Evolutionary conservation across 2,329 filamentous ascomycete species (phyloP), one percentile per base, ranked within the genome.

Genomic region (Ceratocystis destructans): DNA sequence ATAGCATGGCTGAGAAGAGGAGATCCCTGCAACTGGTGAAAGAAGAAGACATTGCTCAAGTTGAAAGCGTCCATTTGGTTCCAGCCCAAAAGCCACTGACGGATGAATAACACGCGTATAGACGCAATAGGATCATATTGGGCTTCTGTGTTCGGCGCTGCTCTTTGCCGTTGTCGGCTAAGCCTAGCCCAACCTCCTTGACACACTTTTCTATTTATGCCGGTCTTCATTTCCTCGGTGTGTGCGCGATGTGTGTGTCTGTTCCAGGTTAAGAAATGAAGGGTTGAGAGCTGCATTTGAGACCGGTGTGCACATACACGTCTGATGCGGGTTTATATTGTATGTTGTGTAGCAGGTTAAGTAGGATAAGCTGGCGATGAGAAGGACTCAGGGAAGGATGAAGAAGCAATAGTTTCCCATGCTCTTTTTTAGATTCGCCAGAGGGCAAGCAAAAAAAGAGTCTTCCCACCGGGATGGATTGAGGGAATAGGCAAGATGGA

Each of bases 381-480:
- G 17, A 50, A 50, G 17, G 17, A 12, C 50, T 33, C 28, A 57
- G 22, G 53, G 53, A 57, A 57, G 53, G 53, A 57, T 57, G 53
- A 57, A 57, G 53, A 57, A 57, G 53, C 6, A 57, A 57, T n/a
- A 33, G 53, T 33, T 33, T 57, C 25, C 53, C 53, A 57, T 33
- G 53, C n/a, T 57, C 25, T 15, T 57, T 57, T 57, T 17, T 57
- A 33, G 53, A 57, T 33, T 33, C 53, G 53, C 17, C 53, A 57
- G 53, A 33, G 53, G 25, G 10, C 10, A 33, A 55, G 46, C n/a
- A 50, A 50, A 20, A 22, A 50, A 33, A 17, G 20, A 28, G 7
- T 33, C 45, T 66, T 66, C 65, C 65, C 61, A 66, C 25, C 65
- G 65, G 65, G 65, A 66, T 66, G 65, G 65, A 66, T 66, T 63